These are phyloP conservation scores for Penicillium daleae DNA, from an alignment of 495 filamentous ascomycete species.

Conservation along the genomic window DNA sequence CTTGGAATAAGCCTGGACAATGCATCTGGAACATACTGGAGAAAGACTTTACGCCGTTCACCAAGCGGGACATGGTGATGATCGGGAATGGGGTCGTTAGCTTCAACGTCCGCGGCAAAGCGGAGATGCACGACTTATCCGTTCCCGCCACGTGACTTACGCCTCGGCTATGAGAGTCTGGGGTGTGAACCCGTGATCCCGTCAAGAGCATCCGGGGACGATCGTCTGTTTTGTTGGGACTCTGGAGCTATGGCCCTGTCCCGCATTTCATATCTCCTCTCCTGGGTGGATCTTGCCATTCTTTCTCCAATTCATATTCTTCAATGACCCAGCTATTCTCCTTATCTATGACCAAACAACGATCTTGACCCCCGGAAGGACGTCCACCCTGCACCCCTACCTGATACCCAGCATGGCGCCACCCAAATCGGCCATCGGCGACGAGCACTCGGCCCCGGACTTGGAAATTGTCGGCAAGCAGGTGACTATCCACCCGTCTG, in stretches of 20 bases:
- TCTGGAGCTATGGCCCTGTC: constrained; percentile 30
- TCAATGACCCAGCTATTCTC: constrained; percentile 7
- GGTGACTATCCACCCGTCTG: constrained; percentile 79
- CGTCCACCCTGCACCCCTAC: constrained; percentile 12
- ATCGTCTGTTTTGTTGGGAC: constrained; percentile 35
- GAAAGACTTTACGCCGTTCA: constrained; percentile 33
- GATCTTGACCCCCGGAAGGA: constrained; percentile 3
- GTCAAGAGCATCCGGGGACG: constrained; percentile 28
- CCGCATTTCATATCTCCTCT: constrained; percentile 12
- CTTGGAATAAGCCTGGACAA: constrained; percentile 16
- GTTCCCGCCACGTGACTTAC: constrained; percentile 15
- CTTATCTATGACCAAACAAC: constrained; percentile 8
- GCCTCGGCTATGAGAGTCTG: constrained; percentile 22
- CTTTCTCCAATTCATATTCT: neutral
- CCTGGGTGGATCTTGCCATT: constrained; percentile 1
- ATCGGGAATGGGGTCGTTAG: neutral
- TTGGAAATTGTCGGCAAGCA: constrained; percentile 79
- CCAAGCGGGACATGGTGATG: constrained; percentile 33
- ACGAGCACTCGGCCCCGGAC: constrained; percentile 68
- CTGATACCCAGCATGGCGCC: constrained; percentile 36
- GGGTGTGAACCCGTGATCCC: constrained; percentile 23
- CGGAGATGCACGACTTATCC: neutral
- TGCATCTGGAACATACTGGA: constrained; percentile 28
- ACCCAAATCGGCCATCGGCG: constrained; percentile 36
- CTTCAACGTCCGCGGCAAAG: constrained; percentile 6